phyloP scores from a whole-genome alignment of 139 green algal species.

The Choricystis sp. region DNA sequence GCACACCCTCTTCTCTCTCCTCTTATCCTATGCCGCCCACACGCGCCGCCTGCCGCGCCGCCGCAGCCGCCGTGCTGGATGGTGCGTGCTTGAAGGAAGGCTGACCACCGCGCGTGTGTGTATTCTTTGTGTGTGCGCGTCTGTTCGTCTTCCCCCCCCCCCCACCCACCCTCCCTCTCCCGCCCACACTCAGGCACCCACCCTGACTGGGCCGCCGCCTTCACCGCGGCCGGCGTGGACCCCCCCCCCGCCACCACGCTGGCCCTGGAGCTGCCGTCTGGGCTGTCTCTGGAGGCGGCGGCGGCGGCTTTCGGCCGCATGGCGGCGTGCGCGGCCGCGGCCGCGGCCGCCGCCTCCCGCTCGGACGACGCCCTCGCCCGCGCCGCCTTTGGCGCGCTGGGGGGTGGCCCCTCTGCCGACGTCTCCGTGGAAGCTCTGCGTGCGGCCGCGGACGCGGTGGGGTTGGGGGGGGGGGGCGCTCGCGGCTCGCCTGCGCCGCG shows the following conservation, averaged over 20 bases:
- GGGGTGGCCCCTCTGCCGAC: slow-evolving; percentile 3
- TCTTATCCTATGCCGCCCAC: background rate
- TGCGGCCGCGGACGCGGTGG: background rate
- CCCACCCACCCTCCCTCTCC: too few species aligned
- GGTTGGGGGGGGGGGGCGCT: too few species aligned
- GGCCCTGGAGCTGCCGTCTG: background rate
- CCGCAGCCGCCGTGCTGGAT: background rate
- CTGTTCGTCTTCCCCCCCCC: too few species aligned
- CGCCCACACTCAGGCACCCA: too few species aligned
- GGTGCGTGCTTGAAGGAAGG: too few species aligned
- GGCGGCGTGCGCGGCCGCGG: too few species aligned
- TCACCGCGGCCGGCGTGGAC: background rate
- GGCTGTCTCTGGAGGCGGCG: too few species aligned
- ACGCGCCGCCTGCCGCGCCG: too few species aligned
- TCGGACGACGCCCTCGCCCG: background rate
- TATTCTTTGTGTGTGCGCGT: too few species aligned
- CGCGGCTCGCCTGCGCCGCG: too few species aligned
- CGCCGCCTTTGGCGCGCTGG: background rate
- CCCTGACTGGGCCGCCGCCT: background rate
- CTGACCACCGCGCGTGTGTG: too few species aligned
- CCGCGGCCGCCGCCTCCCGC: background rate
- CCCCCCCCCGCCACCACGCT: background rate
- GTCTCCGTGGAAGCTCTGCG: slow-evolving; percentile 37
- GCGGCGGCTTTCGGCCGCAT: too few species aligned
- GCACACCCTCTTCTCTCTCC: background rate